Base-by-base conservation (phyloP, 2,329 filamentous ascomycete species). In the Dactylellina parvicollis region DNA sequence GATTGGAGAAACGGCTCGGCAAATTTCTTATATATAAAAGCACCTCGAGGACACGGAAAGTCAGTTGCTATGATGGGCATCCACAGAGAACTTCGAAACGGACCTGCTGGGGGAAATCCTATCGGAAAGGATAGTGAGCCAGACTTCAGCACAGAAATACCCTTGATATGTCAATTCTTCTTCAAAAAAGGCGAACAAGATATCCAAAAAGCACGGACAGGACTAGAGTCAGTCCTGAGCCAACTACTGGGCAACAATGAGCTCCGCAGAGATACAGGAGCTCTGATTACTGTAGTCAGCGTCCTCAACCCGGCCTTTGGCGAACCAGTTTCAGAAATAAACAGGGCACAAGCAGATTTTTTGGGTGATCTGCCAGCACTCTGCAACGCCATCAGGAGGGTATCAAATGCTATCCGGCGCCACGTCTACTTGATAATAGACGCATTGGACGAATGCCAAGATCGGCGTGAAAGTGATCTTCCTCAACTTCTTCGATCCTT, bases 161-260 rank as follows among this genome's bases (percentile, higher is more conserved):
- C 54, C n/a, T 9, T 26, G 18, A 10, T 69, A 3, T 69, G 64
- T 20, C 64, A 69, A 12, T 69, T 69, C n/a, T 69, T 69, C 16
- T 69, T 26, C 18, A 69, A 69, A 40, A 69, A 69, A 14, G 64
- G 64, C 12, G 64, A 69, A 10, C 64, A 60, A 30, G 64, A 69
- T 54, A 69, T 69, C 1, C 64, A 69, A 60, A 44, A n/a, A 16
- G 34, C 64, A 26, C 44, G 64, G 3, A 10, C 34, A 16, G 44
- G 54, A 8, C 20, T 69, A n/a, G 54, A 69, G 55, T n/a, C 46
- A 5, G 46, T 69, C 16, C 14, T 69, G 10, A 22, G 46, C 16
- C 64, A 69, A 18, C 46, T 69, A 7, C 22, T 69, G 36, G 18
- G 18, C 22, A 54, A 34, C 16, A 54, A 28, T 2, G 3, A 67